These are phyloP conservation scores for Cystobasidium tubakii DNA, from an alignment of 768 basidiomycete genomes.

Conservation along the genomic window DNA sequence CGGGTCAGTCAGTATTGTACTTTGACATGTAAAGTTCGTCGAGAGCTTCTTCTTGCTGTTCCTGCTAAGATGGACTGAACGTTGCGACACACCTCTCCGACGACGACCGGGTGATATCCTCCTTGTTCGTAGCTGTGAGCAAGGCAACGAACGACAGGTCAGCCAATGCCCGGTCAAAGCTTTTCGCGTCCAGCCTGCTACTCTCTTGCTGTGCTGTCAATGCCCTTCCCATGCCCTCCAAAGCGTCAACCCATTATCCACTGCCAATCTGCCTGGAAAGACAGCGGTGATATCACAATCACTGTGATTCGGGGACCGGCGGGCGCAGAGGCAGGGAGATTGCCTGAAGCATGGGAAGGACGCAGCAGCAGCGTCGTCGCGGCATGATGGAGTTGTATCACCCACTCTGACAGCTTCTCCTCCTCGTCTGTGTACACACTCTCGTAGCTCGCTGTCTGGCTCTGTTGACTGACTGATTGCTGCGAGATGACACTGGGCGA, in stretches of 20 bases:
- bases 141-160: neutral
- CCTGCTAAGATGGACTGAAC: too few relatives aligned
- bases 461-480: slow-evolving; percentile 4
- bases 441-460: slow-evolving; percentile 40
- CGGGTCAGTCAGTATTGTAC: neutral
- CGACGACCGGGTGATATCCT: slow-evolving; percentile 45
- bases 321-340: neutral
- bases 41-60: too few relatives aligned
- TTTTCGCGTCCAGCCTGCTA: too few relatives aligned
- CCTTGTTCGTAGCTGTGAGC: slow-evolving; percentile 42
- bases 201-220: too few relatives aligned
- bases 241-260: neutral
- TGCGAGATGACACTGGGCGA: neutral
- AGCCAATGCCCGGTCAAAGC: too few relatives aligned
- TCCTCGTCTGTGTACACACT: slow-evolving; percentile 46
- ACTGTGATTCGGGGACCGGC: neutral
- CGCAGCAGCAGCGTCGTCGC: neutral
- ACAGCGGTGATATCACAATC: slow-evolving; percentile 5
- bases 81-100: slow-evolving; percentile 42
- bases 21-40: too few relatives aligned
- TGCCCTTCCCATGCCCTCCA: neutral
- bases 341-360: neutral
- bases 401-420: slow-evolving; percentile 46
- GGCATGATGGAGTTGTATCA: neutral
- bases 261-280: too few relatives aligned